phyloP scores from a whole-genome alignment of 768 basidiomycete genomes.

The Crucibulum laeve region DNA sequence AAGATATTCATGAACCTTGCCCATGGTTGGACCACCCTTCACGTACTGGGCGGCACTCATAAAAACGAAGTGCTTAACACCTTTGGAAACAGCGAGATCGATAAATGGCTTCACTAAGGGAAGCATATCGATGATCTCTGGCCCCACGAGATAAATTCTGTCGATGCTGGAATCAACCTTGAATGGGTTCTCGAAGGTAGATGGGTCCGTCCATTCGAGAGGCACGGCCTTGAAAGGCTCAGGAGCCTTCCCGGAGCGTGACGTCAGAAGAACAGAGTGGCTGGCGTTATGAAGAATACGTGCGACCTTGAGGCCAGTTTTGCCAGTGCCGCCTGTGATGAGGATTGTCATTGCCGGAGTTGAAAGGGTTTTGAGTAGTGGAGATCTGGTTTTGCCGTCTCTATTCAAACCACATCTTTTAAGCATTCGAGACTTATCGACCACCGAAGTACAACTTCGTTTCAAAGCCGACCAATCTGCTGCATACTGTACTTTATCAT shows the following conservation, averaged over 20 bases:
- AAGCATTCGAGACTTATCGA: no score
- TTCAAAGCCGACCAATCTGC: no score
- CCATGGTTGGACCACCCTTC: no score
- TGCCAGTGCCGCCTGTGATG: constrained; percentile 30
- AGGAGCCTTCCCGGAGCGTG: constrained; percentile 20
- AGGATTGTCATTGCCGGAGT: constrained; percentile 35
- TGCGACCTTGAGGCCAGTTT: constrained; percentile 22
- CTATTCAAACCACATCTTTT: no score
- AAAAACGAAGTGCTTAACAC: constrained; percentile 27
- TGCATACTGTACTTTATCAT: no score
- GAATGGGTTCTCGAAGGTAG: constrained; percentile 24
- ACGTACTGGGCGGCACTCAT: constrained; percentile 16
- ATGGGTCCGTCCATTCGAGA: constrained; percentile 28
- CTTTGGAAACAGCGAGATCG: constrained; percentile 21
- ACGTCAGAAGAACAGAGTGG: constrained; percentile 20
- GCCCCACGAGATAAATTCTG: constrained; percentile 17
- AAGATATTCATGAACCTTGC: constrained; percentile 23
- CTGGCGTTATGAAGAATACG: constrained; percentile 16
- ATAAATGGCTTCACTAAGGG: constrained; percentile 20
- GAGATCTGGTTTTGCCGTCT: no score
- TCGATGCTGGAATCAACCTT: constrained; percentile 13
- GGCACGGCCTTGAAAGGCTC: constrained; percentile 20
- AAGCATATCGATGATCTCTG: constrained; percentile 10
- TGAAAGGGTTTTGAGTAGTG: no score
- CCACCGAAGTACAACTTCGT: no score